Conservation (phyloP, 2,329 filamentous ascomycete genomes). For the Pseudogymnoascus sp. region DNA sequence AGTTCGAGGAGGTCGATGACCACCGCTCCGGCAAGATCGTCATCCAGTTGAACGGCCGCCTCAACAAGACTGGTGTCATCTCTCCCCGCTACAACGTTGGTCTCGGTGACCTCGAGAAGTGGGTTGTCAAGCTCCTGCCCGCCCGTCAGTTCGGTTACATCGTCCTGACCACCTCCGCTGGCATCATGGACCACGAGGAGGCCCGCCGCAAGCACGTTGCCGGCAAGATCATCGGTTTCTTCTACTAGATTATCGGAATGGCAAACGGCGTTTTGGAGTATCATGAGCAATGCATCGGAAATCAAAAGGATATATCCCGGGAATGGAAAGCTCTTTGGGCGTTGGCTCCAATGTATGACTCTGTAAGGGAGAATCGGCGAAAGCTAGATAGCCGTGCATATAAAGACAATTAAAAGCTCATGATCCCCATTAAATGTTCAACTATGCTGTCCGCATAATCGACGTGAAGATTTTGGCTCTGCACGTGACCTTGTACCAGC, state of each 20-base stretch:
- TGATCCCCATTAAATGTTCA: constrained; percentile 18
- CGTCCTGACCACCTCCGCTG: constrained; percentile 96
- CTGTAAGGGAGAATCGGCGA: constrained; percentile 12
- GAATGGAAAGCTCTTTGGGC: constrained; percentile 1
- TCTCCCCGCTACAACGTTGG: constrained; percentile 99
- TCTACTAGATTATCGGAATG: constrained; percentile 64
- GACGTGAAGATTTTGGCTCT: not conserved
- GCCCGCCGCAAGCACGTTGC: constrained; percentile 97
- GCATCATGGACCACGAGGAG: constrained; percentile 99
- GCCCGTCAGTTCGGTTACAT: constrained; percentile 99
- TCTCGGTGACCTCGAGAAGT: constrained; percentile 97
- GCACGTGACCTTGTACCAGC: not conserved
- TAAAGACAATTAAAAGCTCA: constrained; percentile 29
- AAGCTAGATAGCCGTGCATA: constrained; percentile 27
- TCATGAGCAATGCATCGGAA: constrained; percentile 21
- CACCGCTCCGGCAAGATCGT: constrained; percentile 99
- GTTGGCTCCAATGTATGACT: constrained; percentile 4
- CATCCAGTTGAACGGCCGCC: constrained; percentile 96
- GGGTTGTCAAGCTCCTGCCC: constrained; percentile 97
- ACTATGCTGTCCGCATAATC: not conserved
- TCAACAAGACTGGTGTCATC: constrained; percentile 99
- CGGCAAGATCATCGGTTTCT: constrained; percentile 99
- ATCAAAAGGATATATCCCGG: constrained; percentile 18
- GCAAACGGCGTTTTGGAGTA: constrained; percentile 24
- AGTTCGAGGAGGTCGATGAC: constrained; percentile 99